Evolutionary conservation across 2,329 filamentous ascomycete genomes (phyloP).

Genomic region (Alternaria solani): DNA sequence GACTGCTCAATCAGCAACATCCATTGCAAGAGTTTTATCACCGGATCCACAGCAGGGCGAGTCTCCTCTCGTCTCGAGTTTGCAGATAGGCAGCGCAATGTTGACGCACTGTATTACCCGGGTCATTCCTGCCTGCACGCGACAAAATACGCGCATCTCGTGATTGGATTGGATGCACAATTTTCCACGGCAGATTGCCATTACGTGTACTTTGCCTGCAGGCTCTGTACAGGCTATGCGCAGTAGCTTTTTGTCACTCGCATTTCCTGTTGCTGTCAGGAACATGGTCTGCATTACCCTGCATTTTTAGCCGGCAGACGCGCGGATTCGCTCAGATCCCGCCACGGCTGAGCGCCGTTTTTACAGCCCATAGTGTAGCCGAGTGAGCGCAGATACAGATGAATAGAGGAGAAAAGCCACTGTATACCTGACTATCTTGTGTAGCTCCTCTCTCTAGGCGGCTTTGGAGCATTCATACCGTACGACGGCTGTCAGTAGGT

Average conservation of each 20-base stretch:
- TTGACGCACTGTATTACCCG: not conserved
- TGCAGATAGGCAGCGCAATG: not conserved
- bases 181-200: constrained; percentile 2
- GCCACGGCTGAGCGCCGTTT: constrained; percentile 2
- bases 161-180: not conserved
- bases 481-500: not conserved
- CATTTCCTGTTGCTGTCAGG: constrained; percentile 3
- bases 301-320: constrained; percentile 9
- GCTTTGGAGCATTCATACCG: not conserved
- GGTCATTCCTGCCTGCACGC: constrained; percentile 5
- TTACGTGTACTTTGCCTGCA: constrained; percentile 10
- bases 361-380: constrained; percentile 1
- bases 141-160: constrained; percentile 1
- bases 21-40: constrained; percentile 6
- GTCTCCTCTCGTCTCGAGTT: not conserved
- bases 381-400: not conserved
- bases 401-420: not conserved
- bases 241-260: not conserved
- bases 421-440: not conserved
- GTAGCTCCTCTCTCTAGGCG: not conserved
- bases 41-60: constrained; percentile 7
- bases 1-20: constrained; percentile 4
- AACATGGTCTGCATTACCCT: constrained; percentile 7
- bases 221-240: constrained; percentile 7
- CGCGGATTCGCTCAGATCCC: constrained; percentile 6